Conservation (phyloP, 1,139 yeast genomes). For the Candida buenavistaensis region DNA sequence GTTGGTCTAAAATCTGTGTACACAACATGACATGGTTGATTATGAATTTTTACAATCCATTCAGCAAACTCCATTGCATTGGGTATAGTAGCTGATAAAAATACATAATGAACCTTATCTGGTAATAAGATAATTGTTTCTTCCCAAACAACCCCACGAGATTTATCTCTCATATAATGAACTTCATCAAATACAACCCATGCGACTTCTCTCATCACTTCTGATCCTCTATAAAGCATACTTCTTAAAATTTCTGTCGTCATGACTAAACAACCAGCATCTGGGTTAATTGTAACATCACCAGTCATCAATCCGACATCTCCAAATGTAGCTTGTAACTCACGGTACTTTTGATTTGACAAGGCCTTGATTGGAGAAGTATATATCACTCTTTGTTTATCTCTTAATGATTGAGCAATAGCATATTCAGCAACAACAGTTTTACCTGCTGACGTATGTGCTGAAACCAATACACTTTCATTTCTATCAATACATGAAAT, state of each 20-base stretch:
- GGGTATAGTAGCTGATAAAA: conserved; percentile 95
- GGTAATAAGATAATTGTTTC: conserved; percentile 95
- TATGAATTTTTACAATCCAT: conserved; percentile 94
- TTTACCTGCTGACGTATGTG: conserved; percentile 98
- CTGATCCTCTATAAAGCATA: conserved; percentile 93
- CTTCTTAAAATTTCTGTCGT: conserved; percentile 93
- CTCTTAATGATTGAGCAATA: conserved; percentile 88
- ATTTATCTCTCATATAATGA: conserved; percentile 93
- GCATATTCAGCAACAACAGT: conserved; percentile 99
- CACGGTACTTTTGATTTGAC: conserved; percentile 95
- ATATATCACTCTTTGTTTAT: conserved; percentile 91
- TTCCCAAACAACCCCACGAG: conserved; percentile 99
- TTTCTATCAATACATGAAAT: conserved; percentile 91
- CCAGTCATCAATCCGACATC: conserved; percentile 98
- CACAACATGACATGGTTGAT: conserved; percentile 97
- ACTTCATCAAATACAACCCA: conserved; percentile 97
- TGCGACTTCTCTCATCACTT: conserved; percentile 93
- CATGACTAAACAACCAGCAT: conserved; percentile 96
- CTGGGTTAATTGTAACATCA: conserved; percentile 95
- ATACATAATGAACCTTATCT: conserved; percentile 85
- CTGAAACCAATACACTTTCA: conserved; percentile 96
- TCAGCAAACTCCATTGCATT: conserved; percentile 98
- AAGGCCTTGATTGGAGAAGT: conserved; percentile 97
- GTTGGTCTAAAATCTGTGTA: conserved; percentile 99
- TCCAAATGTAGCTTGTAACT: conserved; percentile 84